phyloP scores from a whole-genome alignment of 306 rosid genomes.

The Ziziphus jujuba region DNA sequence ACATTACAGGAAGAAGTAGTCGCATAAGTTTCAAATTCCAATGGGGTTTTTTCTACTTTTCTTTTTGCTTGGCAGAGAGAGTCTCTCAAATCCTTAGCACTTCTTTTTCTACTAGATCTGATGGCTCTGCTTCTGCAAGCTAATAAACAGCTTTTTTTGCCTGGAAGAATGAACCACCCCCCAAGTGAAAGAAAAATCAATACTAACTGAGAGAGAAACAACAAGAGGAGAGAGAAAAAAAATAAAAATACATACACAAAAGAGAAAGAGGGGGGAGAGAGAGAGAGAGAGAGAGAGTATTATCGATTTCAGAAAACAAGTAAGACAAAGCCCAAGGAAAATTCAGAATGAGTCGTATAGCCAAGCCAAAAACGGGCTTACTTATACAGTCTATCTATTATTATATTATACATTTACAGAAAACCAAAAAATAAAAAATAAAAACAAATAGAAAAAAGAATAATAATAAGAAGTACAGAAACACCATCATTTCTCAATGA shows the following conservation, averaged over 20 bases:
- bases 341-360: constrained; percentile 47
- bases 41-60: constrained; percentile 40
- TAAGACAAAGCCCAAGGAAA: constrained; percentile 65
- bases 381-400: neutral
- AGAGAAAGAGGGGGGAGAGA: no score
- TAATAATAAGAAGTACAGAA: constrained; percentile 64
- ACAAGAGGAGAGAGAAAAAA: constrained; percentile 23
- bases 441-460: no score
- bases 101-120: constrained; percentile 83
- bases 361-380: constrained; percentile 56
- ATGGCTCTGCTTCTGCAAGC: constrained; percentile 81
- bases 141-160: constrained; percentile 90
- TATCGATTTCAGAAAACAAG: constrained; percentile 73
- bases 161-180: constrained; percentile 77
- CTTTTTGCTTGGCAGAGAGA: no score
- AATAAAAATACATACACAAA: no score
- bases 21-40: constrained; percentile 60
- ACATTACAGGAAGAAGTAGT: constrained; percentile 44
- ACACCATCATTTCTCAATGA: constrained; percentile 95
- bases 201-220: constrained; percentile 2
- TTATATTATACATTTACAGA: neutral
- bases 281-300: constrained; percentile 16
- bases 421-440: constrained; percentile 15
- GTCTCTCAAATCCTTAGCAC: constrained; percentile 60
- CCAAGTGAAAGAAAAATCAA: constrained; percentile 33